Percentiles rank a stretch among this genome's conserved stretches.
Conservation (phyloP, 106 monocot genomes). For the Allium sativum region DNA sequence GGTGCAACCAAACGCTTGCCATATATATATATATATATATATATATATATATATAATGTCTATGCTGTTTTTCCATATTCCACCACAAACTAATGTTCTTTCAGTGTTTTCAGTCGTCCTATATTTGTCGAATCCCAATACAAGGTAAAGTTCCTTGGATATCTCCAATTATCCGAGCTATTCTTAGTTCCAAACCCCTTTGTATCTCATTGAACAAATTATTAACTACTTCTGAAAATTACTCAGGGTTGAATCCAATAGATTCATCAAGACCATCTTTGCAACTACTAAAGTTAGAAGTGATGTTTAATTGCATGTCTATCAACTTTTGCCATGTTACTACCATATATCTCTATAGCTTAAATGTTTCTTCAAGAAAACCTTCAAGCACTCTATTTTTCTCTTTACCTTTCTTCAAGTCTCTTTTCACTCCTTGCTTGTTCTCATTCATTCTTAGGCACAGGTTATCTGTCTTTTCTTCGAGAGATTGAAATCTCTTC, state of each 20-base stretch:
- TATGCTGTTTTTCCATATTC: too few species aligned
- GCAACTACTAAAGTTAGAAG: conserved; percentile 10
- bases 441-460: conserved; percentile 48
- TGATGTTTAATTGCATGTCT: conserved; percentile 51
- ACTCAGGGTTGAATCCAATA: conserved; percentile 40
- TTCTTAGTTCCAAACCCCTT: conserved; percentile 59
- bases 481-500: conserved; percentile 69
- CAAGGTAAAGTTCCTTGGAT: conserved; percentile 57
- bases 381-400: conserved; percentile 30
- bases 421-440: neutral
- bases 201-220: conserved; percentile 63
- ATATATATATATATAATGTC: too few species aligned
- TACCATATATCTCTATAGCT: conserved; percentile 70
- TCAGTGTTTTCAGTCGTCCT: too few species aligned
- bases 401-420: conserved; percentile 7
- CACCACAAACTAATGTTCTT: too few species aligned
- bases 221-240: conserved; percentile 47
- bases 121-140: conserved; percentile 35
- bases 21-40: too few species aligned
- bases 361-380: conserved; percentile 79
- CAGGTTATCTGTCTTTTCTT: conserved; percentile 69
- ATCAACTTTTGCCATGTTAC: conserved; percentile 72
- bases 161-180: conserved; percentile 71
- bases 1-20: too few species aligned
- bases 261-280: conserved; percentile 17